Base-by-base conservation (phyloP, 768 basidiomycete genomes). In the Baorangia bicolor region DNA sequence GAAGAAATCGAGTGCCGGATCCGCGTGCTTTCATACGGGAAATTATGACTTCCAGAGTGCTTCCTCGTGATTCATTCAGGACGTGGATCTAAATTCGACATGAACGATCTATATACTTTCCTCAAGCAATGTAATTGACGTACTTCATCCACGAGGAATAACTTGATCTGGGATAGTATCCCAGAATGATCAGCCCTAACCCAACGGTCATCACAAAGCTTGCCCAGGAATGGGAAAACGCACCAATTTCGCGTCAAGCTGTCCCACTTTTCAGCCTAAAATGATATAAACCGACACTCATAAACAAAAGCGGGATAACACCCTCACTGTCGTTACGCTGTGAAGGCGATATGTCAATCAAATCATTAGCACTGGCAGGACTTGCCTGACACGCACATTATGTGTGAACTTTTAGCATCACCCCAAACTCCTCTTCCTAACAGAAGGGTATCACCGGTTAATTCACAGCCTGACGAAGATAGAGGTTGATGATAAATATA, bases 241-340 rank as follows among this genome's bases (percentile, higher is more conserved):
- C 86, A 90, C 92, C 90, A 95, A 63, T 85, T 89, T 41, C 96
- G 79, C 7, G 95, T 98, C 53, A 99, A 73, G 46, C 91, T 90
- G 62, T 98, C 96, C 89, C 93, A 95, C 73, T 99, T 99, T 73
- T 99, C 96, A 2, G 90, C 92, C 89, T 94, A 62, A 45, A 23
- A 55, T 49, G 23, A 46, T 20, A 35, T 58, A 50, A 49, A 50
- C 5, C 20, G 34, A 42, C 20, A 9, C 12, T 45, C 33, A 25
- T 37, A 34, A 25, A 44, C n/a, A 49, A 20, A 28, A 35, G 28
- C 5, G 14, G 6, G 16, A 37, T 16, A 8, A 23, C 25, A 47
- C 5, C 45, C 76, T 73, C 67, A 91, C 92, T 45, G 92, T 94
- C 21, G 92, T 90, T 44, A 94, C 81, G 53, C 88, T 91, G 57